phyloP scores from a whole-genome alignment of 768 basidiomycete species.

The Mycena belliarum region DNA sequence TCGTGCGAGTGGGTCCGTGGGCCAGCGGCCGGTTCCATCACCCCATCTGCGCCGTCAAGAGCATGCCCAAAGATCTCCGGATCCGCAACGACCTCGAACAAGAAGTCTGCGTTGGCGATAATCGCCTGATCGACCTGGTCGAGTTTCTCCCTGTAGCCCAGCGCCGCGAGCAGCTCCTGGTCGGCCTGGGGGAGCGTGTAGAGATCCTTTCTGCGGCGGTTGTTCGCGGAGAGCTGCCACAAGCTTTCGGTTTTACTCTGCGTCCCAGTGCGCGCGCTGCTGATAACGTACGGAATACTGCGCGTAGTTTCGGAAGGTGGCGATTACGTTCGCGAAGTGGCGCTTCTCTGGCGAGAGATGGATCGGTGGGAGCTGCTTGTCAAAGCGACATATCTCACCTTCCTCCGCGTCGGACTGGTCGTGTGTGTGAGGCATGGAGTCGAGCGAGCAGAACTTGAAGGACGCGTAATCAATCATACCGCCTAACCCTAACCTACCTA shows the following conservation, averaged over 20 bases:
- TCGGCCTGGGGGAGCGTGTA: conserved; percentile 70
- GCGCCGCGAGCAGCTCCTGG: conserved; percentile 59
- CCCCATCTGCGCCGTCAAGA: conserved; percentile 18
- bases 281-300: conserved; percentile 61
- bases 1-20: conserved; percentile 11
- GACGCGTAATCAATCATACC: too few species aligned
- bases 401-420: conserved; percentile 11
- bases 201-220: conserved; percentile 74
- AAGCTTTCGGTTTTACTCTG: background rate
- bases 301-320: conserved; percentile 75
- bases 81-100: conserved; percentile 71
- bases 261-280: background rate
- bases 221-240: conserved; percentile 54
- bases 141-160: conserved; percentile 82
- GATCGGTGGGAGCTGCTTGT: background rate
- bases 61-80: conserved; percentile 80
- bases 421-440: conserved; percentile 8
- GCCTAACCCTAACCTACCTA: too few species aligned
- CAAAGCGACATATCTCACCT: background rate
- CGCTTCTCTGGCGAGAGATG: conserved; percentile 47
- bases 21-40: too few species aligned
- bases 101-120: conserved; percentile 74
- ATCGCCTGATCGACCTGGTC: conserved; percentile 82
- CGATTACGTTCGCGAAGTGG: conserved; percentile 76
- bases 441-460: background rate